A percentile compares a stretch with the other conserved stretches of the same genome.
Conservation (phyloP, 352 stramenopile genomes). For the Pythium plurisporium region DNA sequence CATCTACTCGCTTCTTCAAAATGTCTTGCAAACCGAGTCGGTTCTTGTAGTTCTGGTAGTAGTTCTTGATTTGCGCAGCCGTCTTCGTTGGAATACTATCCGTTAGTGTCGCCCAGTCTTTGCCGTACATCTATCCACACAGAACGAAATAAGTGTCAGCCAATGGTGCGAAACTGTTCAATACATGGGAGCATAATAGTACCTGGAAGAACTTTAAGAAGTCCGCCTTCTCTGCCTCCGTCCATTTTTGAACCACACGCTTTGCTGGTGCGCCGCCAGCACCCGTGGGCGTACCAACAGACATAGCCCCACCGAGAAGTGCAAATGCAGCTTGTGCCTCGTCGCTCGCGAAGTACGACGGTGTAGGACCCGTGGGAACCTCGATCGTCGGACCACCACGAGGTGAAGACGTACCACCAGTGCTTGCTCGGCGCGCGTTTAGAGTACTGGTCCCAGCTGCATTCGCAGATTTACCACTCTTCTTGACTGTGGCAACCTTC, state of each 20-base stretch:
- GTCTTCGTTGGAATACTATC: constrained; percentile 88
- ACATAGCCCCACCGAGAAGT: constrained; percentile 10
- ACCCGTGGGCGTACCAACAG: constrained; percentile 19
- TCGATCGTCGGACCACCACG: constrained; percentile 22
- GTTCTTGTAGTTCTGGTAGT: constrained; percentile 94
- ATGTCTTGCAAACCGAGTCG: constrained; percentile 85
- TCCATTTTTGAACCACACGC: constrained; percentile 89
- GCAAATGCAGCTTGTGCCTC: constrained; percentile 23
- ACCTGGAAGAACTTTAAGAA: constrained; percentile 89
- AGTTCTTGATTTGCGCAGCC: constrained; percentile 90
- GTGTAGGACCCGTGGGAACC: constrained; percentile 5
- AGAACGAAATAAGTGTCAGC: background rate
- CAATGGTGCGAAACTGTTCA: too few species aligned
- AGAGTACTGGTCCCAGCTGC: background rate
- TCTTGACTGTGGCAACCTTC: constrained; percentile 15
- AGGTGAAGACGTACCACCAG: constrained; percentile 16
- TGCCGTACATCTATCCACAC: constrained; percentile 59
- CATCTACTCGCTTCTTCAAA: constrained; percentile 74
- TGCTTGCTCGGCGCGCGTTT: constrained; percentile 8
- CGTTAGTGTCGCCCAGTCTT: constrained; percentile 85
- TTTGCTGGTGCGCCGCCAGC: constrained; percentile 38
- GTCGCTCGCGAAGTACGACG: constrained; percentile 16
- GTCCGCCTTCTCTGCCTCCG: constrained; percentile 80
- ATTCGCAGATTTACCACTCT: constrained; percentile 12
- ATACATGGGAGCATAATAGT: too few species aligned